These are phyloP conservation scores for Pseudomonodictys pantanalensis DNA, from an alignment of 495 filamentous ascomycete genomes.

Conservation along the genomic window DNA sequence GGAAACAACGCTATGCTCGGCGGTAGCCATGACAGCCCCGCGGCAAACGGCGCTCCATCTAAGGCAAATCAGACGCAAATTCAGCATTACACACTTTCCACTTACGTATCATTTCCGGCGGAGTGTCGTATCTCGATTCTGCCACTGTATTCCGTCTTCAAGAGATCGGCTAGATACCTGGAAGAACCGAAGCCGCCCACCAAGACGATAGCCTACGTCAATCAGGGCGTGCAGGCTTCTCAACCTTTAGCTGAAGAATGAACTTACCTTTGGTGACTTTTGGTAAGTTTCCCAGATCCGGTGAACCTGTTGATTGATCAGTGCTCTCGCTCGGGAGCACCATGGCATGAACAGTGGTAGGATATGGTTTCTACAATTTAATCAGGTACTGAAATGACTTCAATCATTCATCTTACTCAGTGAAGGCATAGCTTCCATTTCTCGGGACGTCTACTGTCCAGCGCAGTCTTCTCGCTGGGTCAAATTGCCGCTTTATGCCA, in stretches of 20 bases:
- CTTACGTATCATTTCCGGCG: too few species aligned
- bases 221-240: neutral
- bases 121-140: too few species aligned
- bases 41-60: neutral
- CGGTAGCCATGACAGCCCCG: neutral
- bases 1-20: too few species aligned
- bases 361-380: neutral
- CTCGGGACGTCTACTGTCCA: neutral
- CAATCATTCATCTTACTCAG: too few species aligned
- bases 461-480: neutral
- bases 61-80: neutral
- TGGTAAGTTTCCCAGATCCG: neutral
- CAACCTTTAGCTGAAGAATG: neutral
- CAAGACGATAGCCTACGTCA: neutral
- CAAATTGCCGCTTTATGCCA: neutral
- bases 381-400: neutral
- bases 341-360: neutral
- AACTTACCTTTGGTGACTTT: neutral
- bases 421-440: too few species aligned
- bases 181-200: neutral
- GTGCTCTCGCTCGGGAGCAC: neutral
- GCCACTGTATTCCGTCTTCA: neutral
- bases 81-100: too few species aligned
- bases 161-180: neutral
- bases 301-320: neutral